Evolutionary conservation across 768 basidiomycete species (phyloP).

Genomic region (Suillus spraguei): DNA sequence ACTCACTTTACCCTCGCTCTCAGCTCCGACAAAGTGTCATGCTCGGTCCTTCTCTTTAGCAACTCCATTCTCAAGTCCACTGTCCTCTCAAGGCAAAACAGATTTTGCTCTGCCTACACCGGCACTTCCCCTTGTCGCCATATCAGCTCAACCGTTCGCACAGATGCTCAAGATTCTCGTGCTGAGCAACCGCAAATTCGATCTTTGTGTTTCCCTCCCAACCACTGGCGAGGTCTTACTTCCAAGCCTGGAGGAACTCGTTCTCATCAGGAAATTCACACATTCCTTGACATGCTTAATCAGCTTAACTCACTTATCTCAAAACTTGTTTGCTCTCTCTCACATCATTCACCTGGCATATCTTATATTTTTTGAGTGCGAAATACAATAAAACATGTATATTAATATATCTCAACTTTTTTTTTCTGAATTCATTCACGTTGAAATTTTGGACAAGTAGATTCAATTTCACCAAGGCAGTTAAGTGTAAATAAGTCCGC

Average conservation of each 20-base stretch:
- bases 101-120: constrained; percentile 65
- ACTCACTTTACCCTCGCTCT: constrained; percentile 64
- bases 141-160: constrained; percentile 62
- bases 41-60: constrained; percentile 63
- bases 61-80: constrained; percentile 23
- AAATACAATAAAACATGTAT: no score
- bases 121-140: constrained; percentile 66
- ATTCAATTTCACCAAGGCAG: no score
- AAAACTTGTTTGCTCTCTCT: no score
- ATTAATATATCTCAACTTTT: no score
- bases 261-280: no score
- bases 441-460: no score
- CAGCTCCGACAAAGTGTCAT: constrained; percentile 53
- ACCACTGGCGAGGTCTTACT: constrained; percentile 43
- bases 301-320: no score
- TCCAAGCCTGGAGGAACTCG: constrained; percentile 72
- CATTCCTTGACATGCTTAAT: no score
- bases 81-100: constrained; percentile 20
- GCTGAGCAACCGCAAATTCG: constrained; percentile 66
- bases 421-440: no score
- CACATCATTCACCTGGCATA: no score
- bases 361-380: no score
- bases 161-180: constrained; percentile 57
- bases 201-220: constrained; percentile 64
- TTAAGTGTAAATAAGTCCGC: no score